Evolutionary conservation across 2,329 filamentous ascomycete species (phyloP).

Genomic region (Mariannaea elegans): DNA sequence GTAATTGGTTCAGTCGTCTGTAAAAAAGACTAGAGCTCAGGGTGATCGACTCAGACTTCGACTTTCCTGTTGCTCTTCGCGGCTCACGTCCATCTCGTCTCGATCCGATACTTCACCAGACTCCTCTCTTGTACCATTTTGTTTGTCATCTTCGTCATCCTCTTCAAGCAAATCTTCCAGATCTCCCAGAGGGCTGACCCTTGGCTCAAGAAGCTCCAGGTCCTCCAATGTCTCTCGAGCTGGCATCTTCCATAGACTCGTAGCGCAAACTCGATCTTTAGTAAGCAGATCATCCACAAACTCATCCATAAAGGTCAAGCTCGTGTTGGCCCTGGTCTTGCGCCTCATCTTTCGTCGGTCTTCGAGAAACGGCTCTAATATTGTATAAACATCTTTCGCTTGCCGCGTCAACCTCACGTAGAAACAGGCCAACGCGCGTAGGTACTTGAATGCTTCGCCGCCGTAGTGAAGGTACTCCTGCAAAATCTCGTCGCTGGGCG

Average conservation of each 20-base stretch:
- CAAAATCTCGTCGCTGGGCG: conserved; percentile 80
- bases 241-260: conserved; percentile 91
- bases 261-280: conserved; percentile 90
- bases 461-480: conserved; percentile 81
- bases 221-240: conserved; percentile 86
- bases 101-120: conserved; percentile 50
- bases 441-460: conserved; percentile 83
- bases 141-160: conserved; percentile 57
- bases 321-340: conserved; percentile 77
- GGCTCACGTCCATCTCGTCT: conserved; percentile 53
- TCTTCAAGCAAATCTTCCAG: conserved; percentile 76
- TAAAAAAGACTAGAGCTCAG: conserved; percentile 20
- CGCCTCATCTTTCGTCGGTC: conserved; percentile 87
- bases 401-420: conserved; percentile 91
- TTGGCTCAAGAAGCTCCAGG: conserved; percentile 83
- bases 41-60: conserved; percentile 40
- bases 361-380: conserved; percentile 82
- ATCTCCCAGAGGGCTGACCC: conserved; percentile 84
- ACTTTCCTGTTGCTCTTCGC: conserved; percentile 32
- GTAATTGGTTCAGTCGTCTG: too few species aligned
- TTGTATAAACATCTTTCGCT: conserved; percentile 80
- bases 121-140: conserved; percentile 48
- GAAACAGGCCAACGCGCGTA: conserved; percentile 88
- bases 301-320: conserved; percentile 84
- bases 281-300: conserved; percentile 92